Conservation (phyloP, 345 rosid genomes). For the Salix caprea region DNA sequence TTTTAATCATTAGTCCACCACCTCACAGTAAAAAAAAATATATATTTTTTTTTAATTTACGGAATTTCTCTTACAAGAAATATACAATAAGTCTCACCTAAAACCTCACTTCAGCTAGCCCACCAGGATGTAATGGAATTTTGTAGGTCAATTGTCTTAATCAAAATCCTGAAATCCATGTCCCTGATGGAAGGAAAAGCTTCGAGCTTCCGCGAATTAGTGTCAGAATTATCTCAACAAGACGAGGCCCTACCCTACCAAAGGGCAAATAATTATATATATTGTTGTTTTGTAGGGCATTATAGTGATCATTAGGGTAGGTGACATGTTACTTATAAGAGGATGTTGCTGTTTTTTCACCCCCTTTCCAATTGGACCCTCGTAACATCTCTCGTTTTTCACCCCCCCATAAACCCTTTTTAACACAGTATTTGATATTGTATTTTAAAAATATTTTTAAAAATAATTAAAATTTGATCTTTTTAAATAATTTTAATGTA, state of each 20-base stretch:
- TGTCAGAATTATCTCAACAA: neutral
- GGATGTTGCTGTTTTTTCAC: conserved; percentile 14
- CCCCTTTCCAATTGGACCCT: neutral
- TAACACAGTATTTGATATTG: fast-evolving
- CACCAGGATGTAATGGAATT: conserved; percentile 4
- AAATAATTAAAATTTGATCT: too few species aligned
- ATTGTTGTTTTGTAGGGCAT: conserved; percentile 31
- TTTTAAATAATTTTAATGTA: too few species aligned
- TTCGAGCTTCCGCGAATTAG: conserved; percentile 16
- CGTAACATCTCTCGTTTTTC: neutral
- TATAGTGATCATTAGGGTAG: conserved; percentile 39
- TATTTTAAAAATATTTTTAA: too few species aligned
- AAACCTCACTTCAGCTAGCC: too few species aligned
- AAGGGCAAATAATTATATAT: too few species aligned
- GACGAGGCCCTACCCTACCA: neutral
- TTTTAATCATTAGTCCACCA: too few species aligned
- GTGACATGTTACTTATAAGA: conserved; percentile 26
- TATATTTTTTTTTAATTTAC: too few species aligned
- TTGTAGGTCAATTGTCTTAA: conserved; percentile 26
- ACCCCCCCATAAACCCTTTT: neutral
- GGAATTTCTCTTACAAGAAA: too few species aligned
- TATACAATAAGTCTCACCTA: too few species aligned
- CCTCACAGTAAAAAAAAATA: too few species aligned
- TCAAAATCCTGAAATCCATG: conserved; percentile 33
- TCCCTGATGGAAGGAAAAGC: conserved; percentile 13